A percentile compares a stretch with the other conserved stretches of the same genome.
These are phyloP conservation scores for Acidiella bohemica DNA, from an alignment of 495 filamentous ascomycete species.

Conservation along the genomic window DNA sequence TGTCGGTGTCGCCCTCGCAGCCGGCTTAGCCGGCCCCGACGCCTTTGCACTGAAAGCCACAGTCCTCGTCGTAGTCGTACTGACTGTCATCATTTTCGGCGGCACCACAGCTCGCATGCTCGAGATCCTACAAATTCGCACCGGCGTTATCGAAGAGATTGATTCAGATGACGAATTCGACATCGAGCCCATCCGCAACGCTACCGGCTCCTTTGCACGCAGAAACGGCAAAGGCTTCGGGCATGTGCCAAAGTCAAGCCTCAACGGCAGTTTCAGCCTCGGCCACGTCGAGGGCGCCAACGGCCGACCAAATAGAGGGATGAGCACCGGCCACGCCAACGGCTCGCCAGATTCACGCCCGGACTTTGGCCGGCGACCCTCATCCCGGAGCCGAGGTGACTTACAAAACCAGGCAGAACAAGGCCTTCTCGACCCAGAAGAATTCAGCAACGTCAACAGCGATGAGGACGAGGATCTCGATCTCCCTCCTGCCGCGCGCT, in stretches of 20 bases:
- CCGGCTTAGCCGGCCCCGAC: conserved; percentile 66
- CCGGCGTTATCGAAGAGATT: conserved; percentile 88
- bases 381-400: conserved; percentile 33
- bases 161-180: conserved; percentile 98
- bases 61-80: conserved; percentile 88
- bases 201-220: conserved; percentile 56
- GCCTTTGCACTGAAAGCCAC: conserved; percentile 71
- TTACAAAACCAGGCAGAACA: conserved; percentile 43
- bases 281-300: conserved; percentile 29
- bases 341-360: conserved; percentile 26
- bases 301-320: conserved; percentile 29
- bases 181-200: conserved; percentile 58
- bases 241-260: conserved; percentile 49
- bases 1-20: conserved; percentile 92
- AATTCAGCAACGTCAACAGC: conserved; percentile 45
- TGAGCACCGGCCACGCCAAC: conserved; percentile 40
- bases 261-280: conserved; percentile 41
- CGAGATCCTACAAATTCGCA: conserved; percentile 86
- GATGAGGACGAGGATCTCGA: conserved; percentile 39
- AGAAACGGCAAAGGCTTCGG: conserved; percentile 52
- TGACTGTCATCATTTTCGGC: conserved; percentile 97
- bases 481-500: conserved; percentile 24
- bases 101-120: conserved; percentile 98
- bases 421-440: conserved; percentile 45
- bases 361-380: conserved; percentile 36